Percentiles rank a stretch among this genome's conserved stretches.
phyloP scores from a whole-genome alignment of 2,329 filamentous ascomycete species.

The Clarireedia hainanense region DNA sequence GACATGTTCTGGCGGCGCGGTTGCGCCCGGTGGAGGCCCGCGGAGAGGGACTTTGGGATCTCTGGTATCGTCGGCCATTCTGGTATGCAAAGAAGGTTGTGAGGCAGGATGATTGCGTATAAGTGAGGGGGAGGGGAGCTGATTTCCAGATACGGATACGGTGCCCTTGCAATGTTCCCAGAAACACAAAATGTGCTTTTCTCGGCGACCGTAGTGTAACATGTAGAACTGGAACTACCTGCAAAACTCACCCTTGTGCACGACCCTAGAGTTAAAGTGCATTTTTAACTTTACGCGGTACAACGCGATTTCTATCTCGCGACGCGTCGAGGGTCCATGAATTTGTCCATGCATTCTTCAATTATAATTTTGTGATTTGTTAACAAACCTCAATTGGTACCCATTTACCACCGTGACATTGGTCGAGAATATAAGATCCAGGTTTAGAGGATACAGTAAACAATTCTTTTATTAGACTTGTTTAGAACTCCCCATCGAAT shows the following conservation, averaged over 20 bases:
- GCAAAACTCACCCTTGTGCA: too few relatives aligned
- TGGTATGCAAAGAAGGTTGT: slow-evolving; percentile 5
- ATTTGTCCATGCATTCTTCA: background rate
- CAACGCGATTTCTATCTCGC: slow-evolving; percentile 1
- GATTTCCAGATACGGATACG: background rate
- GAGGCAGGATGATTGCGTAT: background rate
- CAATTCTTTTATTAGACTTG: slow-evolving; percentile 27
- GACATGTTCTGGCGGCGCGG: slow-evolving; percentile 30
- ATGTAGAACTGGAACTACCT: too few relatives aligned
- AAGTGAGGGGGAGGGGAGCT: slow-evolving; percentile 2
- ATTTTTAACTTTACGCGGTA: slow-evolving; percentile 4
- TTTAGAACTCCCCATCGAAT: slow-evolving; percentile 8
- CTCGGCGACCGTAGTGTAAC: slow-evolving; percentile 2
- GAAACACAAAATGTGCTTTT: background rate
- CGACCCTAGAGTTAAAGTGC: too few relatives aligned
- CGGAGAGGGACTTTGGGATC: slow-evolving; percentile 21
- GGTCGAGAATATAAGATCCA: background rate
- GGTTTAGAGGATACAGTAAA: background rate
- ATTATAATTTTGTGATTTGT: slow-evolving; percentile 7
- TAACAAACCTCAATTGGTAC: background rate
- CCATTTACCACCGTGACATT: background rate
- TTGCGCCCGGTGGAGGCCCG: slow-evolving; percentile 31
- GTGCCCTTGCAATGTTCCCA: too few relatives aligned
- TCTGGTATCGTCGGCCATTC: slow-evolving; percentile 31
- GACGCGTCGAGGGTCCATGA: background rate